Base-by-base conservation (phyloP, 768 basidiomycete genomes). In the Clitopilus passeckerianus region DNA sequence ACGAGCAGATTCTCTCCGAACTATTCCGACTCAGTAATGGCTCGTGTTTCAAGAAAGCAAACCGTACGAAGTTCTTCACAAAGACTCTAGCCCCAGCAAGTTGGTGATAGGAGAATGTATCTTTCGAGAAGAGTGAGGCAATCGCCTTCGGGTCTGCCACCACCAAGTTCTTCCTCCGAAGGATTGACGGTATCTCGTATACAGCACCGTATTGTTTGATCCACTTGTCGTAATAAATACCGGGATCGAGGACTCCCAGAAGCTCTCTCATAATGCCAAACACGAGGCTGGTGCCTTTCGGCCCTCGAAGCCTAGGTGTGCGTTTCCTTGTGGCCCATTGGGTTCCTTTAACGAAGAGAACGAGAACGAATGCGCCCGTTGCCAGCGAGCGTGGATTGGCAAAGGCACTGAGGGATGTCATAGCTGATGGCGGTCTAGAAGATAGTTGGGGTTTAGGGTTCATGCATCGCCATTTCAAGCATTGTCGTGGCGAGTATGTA, bases 261-360 rank as follows among this genome's bases (percentile, higher is more conserved):
- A 78, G 56, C 27, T 70, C 56, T 15, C 67, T 66, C 20, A 65
- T 66, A 27, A 72, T 56, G 16, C 84, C 84, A 57, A 79, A 77
- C 15, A 83, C 20, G 54, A 74, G 69, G 58, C 75, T 82, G 24
- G 62, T 65, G 43, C 72, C 73, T 1, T 68, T 67, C 1, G 84
- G 84, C 0, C 80, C 82, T 4, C 66, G 63, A 30, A 84, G 72
- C 6, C 62, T 69, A 0, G 78, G 80, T 0, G 69, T 70, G 34
- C 53, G 53, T n/a, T 9, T 3, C n/a, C 10, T 41, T 30, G 37
- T 41, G 37, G 12, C 12, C 37, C 12, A 41, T 9, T 41, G 37
- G 12, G 37, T 41, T 3, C 37, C 37, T 41, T 41, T 41, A 5
- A 14, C 12, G 5, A 41, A 9, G n/a, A 41, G 37, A 14, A 41